These are phyloP conservation scores for Mycena haematopus DNA, from an alignment of 768 basidiomycete species.

Conservation along the genomic window DNA sequence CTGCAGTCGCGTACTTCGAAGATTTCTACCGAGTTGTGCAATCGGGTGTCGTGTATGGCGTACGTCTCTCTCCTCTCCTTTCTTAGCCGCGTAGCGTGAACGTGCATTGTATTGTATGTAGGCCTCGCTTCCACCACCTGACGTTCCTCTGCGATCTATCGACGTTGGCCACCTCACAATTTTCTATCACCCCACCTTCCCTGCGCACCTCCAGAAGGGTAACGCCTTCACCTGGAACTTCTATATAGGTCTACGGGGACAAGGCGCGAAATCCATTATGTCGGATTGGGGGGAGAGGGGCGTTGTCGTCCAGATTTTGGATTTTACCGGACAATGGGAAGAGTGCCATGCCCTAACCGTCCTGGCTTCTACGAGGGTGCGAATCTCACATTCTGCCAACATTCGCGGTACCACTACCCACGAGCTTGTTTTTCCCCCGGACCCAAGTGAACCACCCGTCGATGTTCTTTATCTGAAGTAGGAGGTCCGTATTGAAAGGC, in stretches of 20 bases:
- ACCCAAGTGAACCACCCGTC: not conserved
- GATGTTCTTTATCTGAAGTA: constrained; percentile 10
- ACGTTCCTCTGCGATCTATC: no score
- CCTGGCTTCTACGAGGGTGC: constrained; percentile 4
- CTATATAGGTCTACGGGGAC: constrained; percentile 1
- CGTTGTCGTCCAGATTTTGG: not conserved
- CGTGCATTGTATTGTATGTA: no score
- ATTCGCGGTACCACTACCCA: not conserved
- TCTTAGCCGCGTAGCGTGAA: no score
- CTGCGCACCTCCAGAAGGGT: not conserved
- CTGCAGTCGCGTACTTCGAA: no score
- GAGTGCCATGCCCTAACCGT: not conserved
- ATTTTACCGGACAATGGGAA: not conserved
- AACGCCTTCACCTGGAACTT: constrained; percentile 3
- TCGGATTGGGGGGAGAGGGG: not conserved
- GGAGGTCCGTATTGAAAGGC: no score
- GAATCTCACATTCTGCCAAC: not conserved
- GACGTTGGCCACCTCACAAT: constrained; percentile 3
- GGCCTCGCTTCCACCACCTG: no score
- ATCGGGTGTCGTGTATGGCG: no score
- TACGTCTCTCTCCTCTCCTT: no score
- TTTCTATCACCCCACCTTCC: no score
- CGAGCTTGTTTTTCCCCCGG: constrained; percentile 11
- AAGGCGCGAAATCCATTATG: not conserved
- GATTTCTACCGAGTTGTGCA: no score